Base-by-base conservation (phyloP, 106 monocot genomes). In the Allium fistulosum region DNA sequence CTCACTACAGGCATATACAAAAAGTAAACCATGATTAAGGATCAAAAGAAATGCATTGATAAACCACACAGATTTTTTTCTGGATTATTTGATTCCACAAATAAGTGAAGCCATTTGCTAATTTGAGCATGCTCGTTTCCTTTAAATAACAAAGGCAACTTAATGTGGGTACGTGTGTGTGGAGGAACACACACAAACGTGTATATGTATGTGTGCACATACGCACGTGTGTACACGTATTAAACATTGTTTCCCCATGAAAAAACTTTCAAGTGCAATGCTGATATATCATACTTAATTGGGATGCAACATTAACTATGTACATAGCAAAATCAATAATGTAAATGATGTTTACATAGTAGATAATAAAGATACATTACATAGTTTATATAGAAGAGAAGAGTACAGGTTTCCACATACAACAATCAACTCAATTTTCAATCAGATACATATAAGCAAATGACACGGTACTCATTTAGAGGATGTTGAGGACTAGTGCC, bases 401-500 rank as follows among this genome's bases (percentile, higher is more conserved):
- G 15, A 55, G 53, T 11, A 55, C 11, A 55, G 6, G 15, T 12
- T 12, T 55, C 53, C 11, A 55, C 53, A 55, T 12, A 11, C 15
- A 15, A 55, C 53, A 37, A 37, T 37, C 37, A 37, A 37, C 37
- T 37, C 37, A 37, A 37, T 5, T 37, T 37, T 37, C 37, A 37
- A 37, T 22, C 22, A 37, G 37, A 37, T 37, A 37, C 2, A 37
- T 1, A 37, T 37, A 37, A 5, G 37, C 37, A 37, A 55, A 55
- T 15, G 15, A 55, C 53, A 55, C 2, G 53, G 15, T 55, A 6
- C 53, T 59, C 18, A 59, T 59, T 18, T 59, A 83, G 16, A 86
- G 58, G 46, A 81, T 52, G n/a, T 4, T 0, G 46, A 83, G 22
- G 47, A 91, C 70, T 27, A 88, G 26, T 65, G 72, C 17, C 94